Evolutionary conservation across 2,329 filamentous ascomycete genomes (phyloP).

Genomic region (Magnaporthiopsis rhizophila): DNA sequence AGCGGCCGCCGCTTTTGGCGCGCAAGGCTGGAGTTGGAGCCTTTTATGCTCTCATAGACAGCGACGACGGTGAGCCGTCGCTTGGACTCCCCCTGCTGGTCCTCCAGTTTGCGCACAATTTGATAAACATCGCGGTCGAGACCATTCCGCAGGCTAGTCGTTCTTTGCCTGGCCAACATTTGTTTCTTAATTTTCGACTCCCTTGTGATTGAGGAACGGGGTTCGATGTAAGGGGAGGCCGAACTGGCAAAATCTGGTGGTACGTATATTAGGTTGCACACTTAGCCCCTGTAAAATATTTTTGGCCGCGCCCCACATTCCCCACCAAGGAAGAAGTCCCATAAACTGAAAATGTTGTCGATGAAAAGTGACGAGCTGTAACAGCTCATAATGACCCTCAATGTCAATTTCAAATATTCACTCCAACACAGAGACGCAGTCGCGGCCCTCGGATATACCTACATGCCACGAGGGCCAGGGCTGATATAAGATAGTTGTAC

Average conservation of each 20-base stretch:
- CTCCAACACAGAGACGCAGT: neutral
- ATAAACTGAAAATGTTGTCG: too few relatives aligned
- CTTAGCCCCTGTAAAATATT: neutral
- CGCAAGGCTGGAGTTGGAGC: conserved; percentile 80
- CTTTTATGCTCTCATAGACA: conserved; percentile 73
- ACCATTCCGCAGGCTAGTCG: conserved; percentile 34
- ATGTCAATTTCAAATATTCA: neutral
- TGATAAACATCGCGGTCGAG: conserved; percentile 71
- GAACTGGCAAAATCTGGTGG: neutral
- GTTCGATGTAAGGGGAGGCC: neutral
- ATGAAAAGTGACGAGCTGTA: too few relatives aligned
- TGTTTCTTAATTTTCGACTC: neutral
- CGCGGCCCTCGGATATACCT: neutral
- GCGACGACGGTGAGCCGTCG: conserved; percentile 43
- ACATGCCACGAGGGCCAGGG: neutral
- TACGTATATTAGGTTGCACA: neutral
- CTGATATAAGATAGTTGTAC: neutral
- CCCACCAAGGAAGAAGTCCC: too few relatives aligned
- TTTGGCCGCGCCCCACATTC: neutral
- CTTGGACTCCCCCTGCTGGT: conserved; percentile 37
- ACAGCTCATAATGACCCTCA: neutral
- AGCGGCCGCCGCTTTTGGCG: conserved; percentile 73
- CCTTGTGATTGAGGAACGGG: neutral
- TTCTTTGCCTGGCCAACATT: conserved; percentile 7
- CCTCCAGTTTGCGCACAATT: conserved; percentile 68